phyloP scores from a whole-genome alignment of 2,329 filamentous ascomycete genomes.

The Stagonosporopsis tanaceti region DNA sequence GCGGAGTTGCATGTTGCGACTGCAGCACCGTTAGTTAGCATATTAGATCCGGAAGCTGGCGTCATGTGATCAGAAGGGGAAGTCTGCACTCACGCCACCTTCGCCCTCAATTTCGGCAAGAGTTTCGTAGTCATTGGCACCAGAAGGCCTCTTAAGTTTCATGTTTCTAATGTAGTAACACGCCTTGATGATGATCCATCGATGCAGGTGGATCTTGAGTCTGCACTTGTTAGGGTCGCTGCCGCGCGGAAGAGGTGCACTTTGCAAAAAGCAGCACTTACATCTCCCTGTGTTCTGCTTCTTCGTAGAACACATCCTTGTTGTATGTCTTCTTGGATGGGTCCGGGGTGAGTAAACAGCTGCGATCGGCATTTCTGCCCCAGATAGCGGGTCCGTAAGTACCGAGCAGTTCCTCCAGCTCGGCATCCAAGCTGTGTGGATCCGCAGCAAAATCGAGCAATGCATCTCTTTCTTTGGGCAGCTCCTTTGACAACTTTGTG shows the following conservation, averaged over 20 bases:
- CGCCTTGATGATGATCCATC: conserved; percentile 52
- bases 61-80: conserved; percentile 21
- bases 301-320: conserved; percentile 45
- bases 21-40: conserved; percentile 28
- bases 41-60: background rate
- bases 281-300: conserved; percentile 44
- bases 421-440: conserved; percentile 39
- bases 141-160: conserved; percentile 46
- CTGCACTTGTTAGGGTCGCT: conserved; percentile 20
- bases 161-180: conserved; percentile 50
- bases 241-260: background rate
- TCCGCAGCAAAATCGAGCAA: conserved; percentile 49
- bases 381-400: conserved; percentile 47
- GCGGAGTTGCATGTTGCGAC: conserved; percentile 43
- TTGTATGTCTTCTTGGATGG: conserved; percentile 46
- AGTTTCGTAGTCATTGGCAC: conserved; percentile 41
- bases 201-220: conserved; percentile 48
- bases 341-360: conserved; percentile 43
- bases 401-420: conserved; percentile 45
- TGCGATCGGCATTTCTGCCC: conserved; percentile 45
- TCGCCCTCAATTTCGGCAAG: conserved; percentile 44
- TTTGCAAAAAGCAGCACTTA: conserved; percentile 25
- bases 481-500: conserved; percentile 46
- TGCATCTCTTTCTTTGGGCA: conserved; percentile 48
- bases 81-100: conserved; percentile 25